A percentile compares a stretch with the other conserved stretches of the same genome.
phyloP scores from a whole-genome alignment of 257 asterid species.

The Rehmannia glutinosa region DNA sequence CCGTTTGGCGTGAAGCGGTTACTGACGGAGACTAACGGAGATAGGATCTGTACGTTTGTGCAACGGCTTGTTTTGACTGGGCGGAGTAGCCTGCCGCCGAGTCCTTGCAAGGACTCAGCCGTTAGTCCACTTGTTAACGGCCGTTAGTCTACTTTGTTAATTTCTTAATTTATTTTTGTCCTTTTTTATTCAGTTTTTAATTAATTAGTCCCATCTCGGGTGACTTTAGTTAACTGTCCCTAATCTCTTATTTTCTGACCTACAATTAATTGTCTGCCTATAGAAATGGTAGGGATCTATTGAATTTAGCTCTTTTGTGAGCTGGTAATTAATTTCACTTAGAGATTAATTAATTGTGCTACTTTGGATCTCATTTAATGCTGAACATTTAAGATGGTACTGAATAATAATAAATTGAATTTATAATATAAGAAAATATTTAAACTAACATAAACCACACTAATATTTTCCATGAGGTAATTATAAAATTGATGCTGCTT shows the following conservation, averaged over 20 bases:
- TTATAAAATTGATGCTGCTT: no score
- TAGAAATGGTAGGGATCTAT: neutral
- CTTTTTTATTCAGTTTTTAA: slow-evolving; percentile 22
- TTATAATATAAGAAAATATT: no score
- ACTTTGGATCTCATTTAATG: no score
- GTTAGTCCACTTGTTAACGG: slow-evolving; percentile 79
- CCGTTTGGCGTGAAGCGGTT: slow-evolving; percentile 96
- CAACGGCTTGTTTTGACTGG: slow-evolving; percentile 78
- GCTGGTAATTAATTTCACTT: no score
- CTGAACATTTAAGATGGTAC: no score
- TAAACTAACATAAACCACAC: no score
- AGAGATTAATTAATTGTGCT: no score
- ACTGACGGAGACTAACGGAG: slow-evolving; percentile 81
- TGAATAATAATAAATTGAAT: no score
- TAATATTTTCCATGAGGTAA: no score
- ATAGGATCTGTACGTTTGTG: slow-evolving; percentile 58
- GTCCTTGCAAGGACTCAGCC: slow-evolving; percentile 82
- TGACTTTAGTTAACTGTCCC: slow-evolving; percentile 29
- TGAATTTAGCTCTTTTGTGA: no score
- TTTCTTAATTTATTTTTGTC: neutral
- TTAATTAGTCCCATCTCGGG: slow-evolving; percentile 24
- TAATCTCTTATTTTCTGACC: slow-evolving; percentile 7
- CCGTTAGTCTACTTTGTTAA: slow-evolving; percentile 40
- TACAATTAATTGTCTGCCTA: neutral
- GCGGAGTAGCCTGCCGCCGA: slow-evolving; percentile 73